Base-by-base conservation (phyloP, 345 rosid genomes). In the Ailanthus altissimus region DNA sequence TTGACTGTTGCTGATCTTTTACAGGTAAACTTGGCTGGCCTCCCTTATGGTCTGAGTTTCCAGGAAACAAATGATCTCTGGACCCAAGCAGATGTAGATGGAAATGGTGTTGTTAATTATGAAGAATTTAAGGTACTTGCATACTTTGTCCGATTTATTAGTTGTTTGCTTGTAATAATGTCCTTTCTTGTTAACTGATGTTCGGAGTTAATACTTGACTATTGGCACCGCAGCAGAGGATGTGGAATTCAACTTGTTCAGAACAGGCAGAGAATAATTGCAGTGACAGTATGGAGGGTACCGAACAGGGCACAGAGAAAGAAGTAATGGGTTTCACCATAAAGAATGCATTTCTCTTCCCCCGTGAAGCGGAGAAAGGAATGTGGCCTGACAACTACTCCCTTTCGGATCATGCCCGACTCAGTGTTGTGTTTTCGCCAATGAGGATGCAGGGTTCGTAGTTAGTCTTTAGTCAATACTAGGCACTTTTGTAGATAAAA, bases 321-420 rank as follows among this genome's bases (percentile, higher is more conserved):
- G 89, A 84, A 81, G 82, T 85, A n/a, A 81, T 92, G 20, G 97
- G 98, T 77, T 85, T 93, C 74, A 85, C 84, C 38, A 91, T 93
- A 74, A 89, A 91, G 76, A 88, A 87, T 82, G 99, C 98, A 7
- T 85, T 83, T 78, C 87, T 95, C 67, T 95, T 88, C 71, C 99
- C 99, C 3, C 83, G 83, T 50, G 99, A 95, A 88, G 96, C 85
- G 72, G 99, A 95, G 87, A 92, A 84, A 81, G 98, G 98, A 76
- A 80, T 80, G 75, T 95, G 99, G 97, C 99, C 99, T 0, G 97
- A 93, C 72, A 85, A 88, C 76, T 91, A 93, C 81, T 90, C 82
- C 54, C 91, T 95, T 20, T 95, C 97, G 0, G 99, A 95, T 80
- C 99, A 95, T 72, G 98, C 98, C 47, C 85, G 92, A 38, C 98